Conservation (phyloP, 2,329 filamentous ascomycete genomes). For the Ophiostoma fasciatum region DNA sequence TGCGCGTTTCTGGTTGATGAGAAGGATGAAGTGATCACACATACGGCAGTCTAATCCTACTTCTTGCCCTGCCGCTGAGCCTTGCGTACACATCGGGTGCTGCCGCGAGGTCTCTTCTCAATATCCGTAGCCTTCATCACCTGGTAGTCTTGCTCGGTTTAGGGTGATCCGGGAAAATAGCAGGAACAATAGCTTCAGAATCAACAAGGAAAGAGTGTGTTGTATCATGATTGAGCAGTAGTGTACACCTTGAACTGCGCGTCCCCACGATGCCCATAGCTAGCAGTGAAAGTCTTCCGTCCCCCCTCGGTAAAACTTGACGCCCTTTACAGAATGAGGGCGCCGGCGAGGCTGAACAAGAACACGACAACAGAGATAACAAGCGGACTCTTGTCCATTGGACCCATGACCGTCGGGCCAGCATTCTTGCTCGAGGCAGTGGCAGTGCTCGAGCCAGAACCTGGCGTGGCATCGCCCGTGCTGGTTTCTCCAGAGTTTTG, state of each 20-base stretch:
- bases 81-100: no score
- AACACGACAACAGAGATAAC: slow-evolving; percentile 20
- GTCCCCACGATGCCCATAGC: not conserved
- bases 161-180: no score
- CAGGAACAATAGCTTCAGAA: no score
- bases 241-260: not conserved
- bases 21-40: no score
- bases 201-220: not conserved
- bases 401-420: slow-evolving; percentile 16
- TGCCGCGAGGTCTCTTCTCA: no score
- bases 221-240: not conserved
- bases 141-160: no score
- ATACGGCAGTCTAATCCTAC: no score
- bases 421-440: slow-evolving; percentile 18
- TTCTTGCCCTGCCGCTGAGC: no score
- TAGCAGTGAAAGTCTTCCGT: not conserved
- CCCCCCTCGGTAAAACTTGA: no score
- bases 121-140: no score
- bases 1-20: no score
- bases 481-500: slow-evolving; percentile 35
- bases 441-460: slow-evolving; percentile 23
- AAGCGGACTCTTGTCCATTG: slow-evolving; percentile 24
- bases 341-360: slow-evolving; percentile 23
- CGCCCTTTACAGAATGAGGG: slow-evolving; percentile 23
- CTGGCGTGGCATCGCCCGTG: slow-evolving; percentile 25